A percentile compares a stretch with the other conserved stretches of the same genome.
phyloP scores from a whole-genome alignment of 768 basidiomycete genomes.

The Auricularia sp. region DNA sequence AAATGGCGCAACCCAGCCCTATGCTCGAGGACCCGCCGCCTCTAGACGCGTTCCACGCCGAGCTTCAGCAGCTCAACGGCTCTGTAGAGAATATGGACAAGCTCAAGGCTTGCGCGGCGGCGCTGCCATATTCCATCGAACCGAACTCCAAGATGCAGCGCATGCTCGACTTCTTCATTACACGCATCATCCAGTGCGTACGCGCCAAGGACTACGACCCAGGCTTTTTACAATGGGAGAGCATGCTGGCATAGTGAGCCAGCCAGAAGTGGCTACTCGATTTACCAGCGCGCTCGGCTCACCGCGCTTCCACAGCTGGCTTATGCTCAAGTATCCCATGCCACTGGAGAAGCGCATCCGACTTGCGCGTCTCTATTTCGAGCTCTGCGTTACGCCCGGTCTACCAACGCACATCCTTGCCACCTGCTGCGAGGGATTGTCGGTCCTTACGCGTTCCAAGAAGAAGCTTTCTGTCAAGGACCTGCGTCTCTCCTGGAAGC shows the following conservation, averaged over 20 bases:
- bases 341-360: conserved; percentile 67
- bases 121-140: conserved; percentile 71
- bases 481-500: conserved; percentile 74
- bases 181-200: conserved; percentile 46
- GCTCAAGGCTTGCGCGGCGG: conserved; percentile 50
- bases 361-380: conserved; percentile 70
- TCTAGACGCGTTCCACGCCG: neutral
- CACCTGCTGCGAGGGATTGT: conserved; percentile 54
- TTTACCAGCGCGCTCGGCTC: conserved; percentile 6
- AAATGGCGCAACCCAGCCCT: neutral
- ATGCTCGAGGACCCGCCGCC: neutral
- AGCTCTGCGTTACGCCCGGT: conserved; percentile 65
- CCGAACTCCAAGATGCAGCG: conserved; percentile 64
- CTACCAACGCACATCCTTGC: conserved; percentile 63
- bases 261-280: neutral
- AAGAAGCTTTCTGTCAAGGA: conserved; percentile 70
- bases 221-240: conserved; percentile 73
- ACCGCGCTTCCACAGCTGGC: conserved; percentile 47
- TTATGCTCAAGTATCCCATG: conserved; percentile 77
- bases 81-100: conserved; percentile 44
- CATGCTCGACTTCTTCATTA: conserved; percentile 62
- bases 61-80: conserved; percentile 10
- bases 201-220: conserved; percentile 77
- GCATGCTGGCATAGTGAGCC: conserved; percentile 64
- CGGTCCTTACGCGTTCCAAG: conserved; percentile 51